These are phyloP conservation scores for Aspergillus sp. DNA, from an alignment of 2,329 filamentous ascomycete genomes.

Conservation along the genomic window DNA sequence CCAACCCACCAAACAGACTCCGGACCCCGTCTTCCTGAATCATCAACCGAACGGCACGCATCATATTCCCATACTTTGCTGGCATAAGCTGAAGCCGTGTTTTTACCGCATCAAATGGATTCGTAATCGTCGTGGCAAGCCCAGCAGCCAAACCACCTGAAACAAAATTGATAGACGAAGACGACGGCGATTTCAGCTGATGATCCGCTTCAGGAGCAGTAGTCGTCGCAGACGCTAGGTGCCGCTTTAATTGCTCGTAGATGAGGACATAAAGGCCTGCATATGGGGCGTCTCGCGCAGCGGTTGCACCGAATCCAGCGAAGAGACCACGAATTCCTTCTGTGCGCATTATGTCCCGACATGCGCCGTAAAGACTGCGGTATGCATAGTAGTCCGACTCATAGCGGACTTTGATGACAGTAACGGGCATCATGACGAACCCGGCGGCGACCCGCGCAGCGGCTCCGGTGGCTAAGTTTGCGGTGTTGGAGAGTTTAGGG, in stretches of 20 bases:
- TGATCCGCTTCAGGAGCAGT: slow-evolving; percentile 16
- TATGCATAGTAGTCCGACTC: slow-evolving; percentile 87
- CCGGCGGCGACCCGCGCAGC: slow-evolving; percentile 82
- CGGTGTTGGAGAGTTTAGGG: slow-evolving; percentile 77
- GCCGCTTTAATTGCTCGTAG: slow-evolving; percentile 65
- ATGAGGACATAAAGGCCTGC: slow-evolving; percentile 92
- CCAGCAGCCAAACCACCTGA: slow-evolving; percentile 80
- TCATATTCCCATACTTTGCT: slow-evolving; percentile 75
- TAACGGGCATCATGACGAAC: slow-evolving; percentile 91
- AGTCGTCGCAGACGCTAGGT: slow-evolving; percentile 27
- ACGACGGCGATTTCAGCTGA: slow-evolving; percentile 25
- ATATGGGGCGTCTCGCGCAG: slow-evolving; percentile 92
- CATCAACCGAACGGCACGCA: slow-evolving; percentile 75
- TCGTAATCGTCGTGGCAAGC: slow-evolving; percentile 82
- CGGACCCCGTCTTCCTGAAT: slow-evolving; percentile 75
- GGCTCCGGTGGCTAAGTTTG: slow-evolving; percentile 83
- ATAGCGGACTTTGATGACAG: slow-evolving; percentile 94
- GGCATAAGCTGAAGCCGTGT: slow-evolving; percentile 92
- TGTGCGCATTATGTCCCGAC: slow-evolving; percentile 68
- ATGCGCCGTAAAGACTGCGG: slow-evolving; percentile 70
- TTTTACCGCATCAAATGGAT: slow-evolving; percentile 96
- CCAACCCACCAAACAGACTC: slow-evolving; percentile 82
- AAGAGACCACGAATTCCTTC: slow-evolving; percentile 86
- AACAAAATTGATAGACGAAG: slow-evolving; percentile 73
- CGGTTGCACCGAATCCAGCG: slow-evolving; percentile 88